A percentile compares a stretch with the other conserved stretches of the same genome.
Conservation (phyloP, 164 flowering plant species). For the Taxillus chinensis region DNA sequence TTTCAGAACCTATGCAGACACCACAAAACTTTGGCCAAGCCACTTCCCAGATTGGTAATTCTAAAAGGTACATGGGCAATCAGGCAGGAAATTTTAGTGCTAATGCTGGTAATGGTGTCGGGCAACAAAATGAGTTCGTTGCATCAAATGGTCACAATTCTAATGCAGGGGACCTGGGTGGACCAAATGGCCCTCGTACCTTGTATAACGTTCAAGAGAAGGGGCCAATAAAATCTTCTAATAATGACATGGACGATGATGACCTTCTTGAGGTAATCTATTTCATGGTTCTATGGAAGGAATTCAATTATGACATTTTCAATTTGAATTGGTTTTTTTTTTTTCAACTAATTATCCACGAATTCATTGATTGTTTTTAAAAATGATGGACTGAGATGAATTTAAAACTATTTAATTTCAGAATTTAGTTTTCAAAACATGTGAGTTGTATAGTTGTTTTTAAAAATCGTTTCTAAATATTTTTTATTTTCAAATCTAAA, state of each 20-base stretch:
- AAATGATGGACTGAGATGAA: no score
- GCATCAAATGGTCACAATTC: slow-evolving; percentile 14
- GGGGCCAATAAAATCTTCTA: slow-evolving; percentile 12
- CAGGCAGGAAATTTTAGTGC: slow-evolving; percentile 10
- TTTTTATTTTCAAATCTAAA: no score
- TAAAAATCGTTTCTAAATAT: no score
- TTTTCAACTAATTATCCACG: no score
- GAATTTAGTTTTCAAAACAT: no score
- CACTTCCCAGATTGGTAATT: slow-evolving; percentile 12
- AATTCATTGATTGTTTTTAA: no score
- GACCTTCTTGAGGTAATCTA: slow-evolving; percentile 72
- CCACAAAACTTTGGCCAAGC: slow-evolving; percentile 16
- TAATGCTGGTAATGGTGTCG: slow-evolving; percentile 10
- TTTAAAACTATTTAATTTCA: no score
- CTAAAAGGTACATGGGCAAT: slow-evolving; percentile 12
- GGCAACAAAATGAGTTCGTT: slow-evolving; percentile 10
- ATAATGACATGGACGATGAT: slow-evolving; percentile 55
- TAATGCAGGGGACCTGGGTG: slow-evolving; percentile 11
- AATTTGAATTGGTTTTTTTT: no score
- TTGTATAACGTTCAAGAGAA: slow-evolving; percentile 12
- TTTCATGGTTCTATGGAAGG: neutral
- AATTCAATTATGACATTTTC: no score
- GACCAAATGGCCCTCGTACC: slow-evolving; percentile 13
- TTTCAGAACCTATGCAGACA: slow-evolving; percentile 11
- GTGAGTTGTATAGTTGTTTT: no score